Evolutionary conservation across 2,329 filamentous ascomycete genomes (phyloP).

Genomic region (Sporothrix sp.): DNA sequence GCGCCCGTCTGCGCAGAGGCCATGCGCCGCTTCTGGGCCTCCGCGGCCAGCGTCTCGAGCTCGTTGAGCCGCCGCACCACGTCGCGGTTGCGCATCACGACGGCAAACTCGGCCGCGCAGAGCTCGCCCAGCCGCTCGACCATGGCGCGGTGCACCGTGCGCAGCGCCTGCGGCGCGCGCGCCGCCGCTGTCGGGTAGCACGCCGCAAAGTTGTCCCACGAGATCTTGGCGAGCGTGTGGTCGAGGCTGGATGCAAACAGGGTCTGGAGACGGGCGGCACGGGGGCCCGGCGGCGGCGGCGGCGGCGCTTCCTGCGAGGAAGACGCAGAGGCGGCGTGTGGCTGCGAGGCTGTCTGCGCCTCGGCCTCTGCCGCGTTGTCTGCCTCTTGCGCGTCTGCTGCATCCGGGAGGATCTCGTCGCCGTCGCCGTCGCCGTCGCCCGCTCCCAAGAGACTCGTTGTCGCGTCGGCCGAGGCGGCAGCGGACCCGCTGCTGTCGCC

Average conservation of each 20-base stretch:
- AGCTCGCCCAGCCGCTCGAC: constrained; percentile 44
- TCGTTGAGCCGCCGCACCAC: constrained; percentile 51
- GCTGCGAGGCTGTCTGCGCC: not conserved
- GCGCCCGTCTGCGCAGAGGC: constrained; percentile 19
- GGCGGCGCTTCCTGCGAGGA: constrained; percentile 20
- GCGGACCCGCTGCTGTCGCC: too few species aligned
- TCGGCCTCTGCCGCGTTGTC: not conserved
- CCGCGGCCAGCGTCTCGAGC: constrained; percentile 45
- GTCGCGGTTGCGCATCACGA: constrained; percentile 39
- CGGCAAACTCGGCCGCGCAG: constrained; percentile 49
- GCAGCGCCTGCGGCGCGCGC: constrained; percentile 40
- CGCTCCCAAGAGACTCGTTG: too few species aligned
- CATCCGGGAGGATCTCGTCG: constrained; percentile 4
- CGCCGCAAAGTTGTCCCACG: constrained; percentile 46
- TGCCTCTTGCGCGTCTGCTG: not conserved
- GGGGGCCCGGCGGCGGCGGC: constrained; percentile 40
- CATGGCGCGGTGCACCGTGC: constrained; percentile 49
- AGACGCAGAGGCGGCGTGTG: constrained; percentile 18
- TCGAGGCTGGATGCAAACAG: constrained; percentile 43
- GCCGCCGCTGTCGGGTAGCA: constrained; percentile 53
- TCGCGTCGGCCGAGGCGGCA: too few species aligned
- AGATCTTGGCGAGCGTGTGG: constrained; percentile 46
- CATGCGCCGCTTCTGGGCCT: constrained; percentile 34
- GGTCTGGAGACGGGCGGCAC: constrained; percentile 44
- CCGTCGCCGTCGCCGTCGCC: too few species aligned